Base-by-base conservation (phyloP, 495 filamentous ascomycete genomes). In the Evansstolkia leycettana region DNA sequence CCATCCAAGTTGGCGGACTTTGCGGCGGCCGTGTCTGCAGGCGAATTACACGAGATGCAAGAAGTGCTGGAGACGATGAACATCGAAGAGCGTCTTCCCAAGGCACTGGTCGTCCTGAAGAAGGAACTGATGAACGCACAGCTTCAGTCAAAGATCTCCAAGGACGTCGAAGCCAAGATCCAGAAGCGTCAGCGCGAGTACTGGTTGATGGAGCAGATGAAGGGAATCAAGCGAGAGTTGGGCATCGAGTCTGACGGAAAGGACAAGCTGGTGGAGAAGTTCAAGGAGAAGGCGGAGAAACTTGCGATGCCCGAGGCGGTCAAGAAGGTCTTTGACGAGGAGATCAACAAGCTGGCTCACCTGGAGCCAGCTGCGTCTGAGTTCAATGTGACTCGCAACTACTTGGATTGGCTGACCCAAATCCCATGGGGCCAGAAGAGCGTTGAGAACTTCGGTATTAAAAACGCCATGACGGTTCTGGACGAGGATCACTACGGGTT, bases 191-290 rank as follows among this genome's bases (percentile, higher is more conserved):
- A 99, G 52, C 78, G 90, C 18, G 92, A 99, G 50, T 99, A 99
- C 64, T 99, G 85, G 84, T 64, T 99, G 13, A 89, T 90, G 84
- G 90, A 99, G 56, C 92, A 99, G 50, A 92, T 96, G 88, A 96
- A 95, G 62, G 92, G 86, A n/a, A 96, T 99, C 49, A 78, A 82
- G 40, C 70, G 89, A 36, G 92, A 99, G 54, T 70, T 99, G 14
- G 92, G 92, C 10, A 85, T 95, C 37, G 92, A 96, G 57, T 90
- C 84, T 2, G 90, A 99, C 48, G 90, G 92, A 20, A 99, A 94
- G 56, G 90, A 99, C 40, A 95, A 94, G 59, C 70, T 99, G 17
- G 82, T 96, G 2, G 92, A 96, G 58, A 90, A 81, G 51, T 99
- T 96, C 62, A 89, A 81, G 58, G 88, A 94, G 53, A 95, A 94